These are phyloP conservation scores for Tarenaya hassleriana DNA, from an alignment of 345 rosid genomes.

Conservation along the genomic window DNA sequence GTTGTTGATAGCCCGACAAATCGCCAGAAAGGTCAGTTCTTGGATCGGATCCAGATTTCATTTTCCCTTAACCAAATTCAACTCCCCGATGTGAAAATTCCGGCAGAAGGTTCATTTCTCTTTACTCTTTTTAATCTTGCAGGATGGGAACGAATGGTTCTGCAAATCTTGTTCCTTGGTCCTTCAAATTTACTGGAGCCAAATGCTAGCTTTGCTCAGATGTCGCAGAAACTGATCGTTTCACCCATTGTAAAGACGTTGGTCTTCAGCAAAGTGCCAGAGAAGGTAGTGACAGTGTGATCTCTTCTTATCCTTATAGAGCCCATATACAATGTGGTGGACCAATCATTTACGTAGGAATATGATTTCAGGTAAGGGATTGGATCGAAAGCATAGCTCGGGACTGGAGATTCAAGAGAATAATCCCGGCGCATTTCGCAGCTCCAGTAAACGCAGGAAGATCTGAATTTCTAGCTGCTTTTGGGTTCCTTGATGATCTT, in stretches of 20 bases:
- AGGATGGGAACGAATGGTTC: constrained; percentile 99
- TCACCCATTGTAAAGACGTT: constrained; percentile 91
- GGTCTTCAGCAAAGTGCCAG: constrained; percentile 96
- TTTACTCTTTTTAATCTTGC: constrained; percentile 22
- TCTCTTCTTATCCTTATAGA: not conserved
- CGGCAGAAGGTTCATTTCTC: not conserved
- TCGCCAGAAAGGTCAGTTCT: constrained; percentile 63
- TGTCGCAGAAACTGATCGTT: constrained; percentile 90
- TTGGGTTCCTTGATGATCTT: constrained; percentile 80
- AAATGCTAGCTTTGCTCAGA: constrained; percentile 81
- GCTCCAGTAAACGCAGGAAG: constrained; percentile 79
- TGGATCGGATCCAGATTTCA: constrained; percentile 7
- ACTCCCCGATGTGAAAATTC: not conserved
- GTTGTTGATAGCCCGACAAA: constrained; percentile 60
- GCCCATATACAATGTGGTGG: not conserved
- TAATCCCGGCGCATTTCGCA: constrained; percentile 93
- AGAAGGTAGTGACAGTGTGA: constrained; percentile 71
- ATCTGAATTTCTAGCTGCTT: constrained; percentile 82
- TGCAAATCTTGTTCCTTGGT: constrained; percentile 88
- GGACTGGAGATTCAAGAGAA: constrained; percentile 92
- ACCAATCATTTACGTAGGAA: not conserved
- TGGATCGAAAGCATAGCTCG: constrained; percentile 77
- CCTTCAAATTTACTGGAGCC: constrained; percentile 95
- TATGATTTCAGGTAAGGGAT: constrained; percentile 59
- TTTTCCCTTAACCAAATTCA: not conserved